phyloP scores from a whole-genome alignment of 2,329 filamentous ascomycete genomes.

The Colletotrichum scovillei region DNA sequence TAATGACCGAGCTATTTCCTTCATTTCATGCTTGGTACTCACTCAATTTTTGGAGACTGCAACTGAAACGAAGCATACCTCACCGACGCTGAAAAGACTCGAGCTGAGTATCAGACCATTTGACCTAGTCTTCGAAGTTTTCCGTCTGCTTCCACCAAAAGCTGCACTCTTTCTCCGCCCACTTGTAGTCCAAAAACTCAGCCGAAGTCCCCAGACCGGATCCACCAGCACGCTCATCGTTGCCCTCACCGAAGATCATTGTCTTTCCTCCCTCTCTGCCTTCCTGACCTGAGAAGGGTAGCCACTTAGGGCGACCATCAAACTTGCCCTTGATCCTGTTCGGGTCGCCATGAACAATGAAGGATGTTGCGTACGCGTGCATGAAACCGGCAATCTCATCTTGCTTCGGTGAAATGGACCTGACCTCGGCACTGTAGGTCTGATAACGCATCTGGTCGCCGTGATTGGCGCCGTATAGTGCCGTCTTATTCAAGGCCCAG shows the following conservation, averaged over 20 bases:
- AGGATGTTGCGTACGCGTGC: constrained; percentile 22
- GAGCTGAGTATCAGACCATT: too few species aligned
- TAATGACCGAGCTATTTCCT: neutral
- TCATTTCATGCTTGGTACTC: neutral
- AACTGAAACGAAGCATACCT: too few species aligned
- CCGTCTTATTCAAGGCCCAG: constrained; percentile 44
- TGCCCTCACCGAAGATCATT: constrained; percentile 59
- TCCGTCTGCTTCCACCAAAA: constrained; percentile 37
- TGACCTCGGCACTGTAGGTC: constrained; percentile 52
- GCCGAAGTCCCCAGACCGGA: constrained; percentile 48
- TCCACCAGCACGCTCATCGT: constrained; percentile 60
- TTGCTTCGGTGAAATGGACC: constrained; percentile 46
- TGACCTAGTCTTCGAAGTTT: neutral
- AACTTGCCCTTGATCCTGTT: constrained; percentile 39
- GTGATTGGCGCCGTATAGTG: constrained; percentile 51
- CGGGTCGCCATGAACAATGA: constrained; percentile 28
- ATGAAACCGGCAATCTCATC: constrained; percentile 36
- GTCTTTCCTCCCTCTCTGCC: constrained; percentile 42
- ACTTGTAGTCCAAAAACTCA: constrained; percentile 51
- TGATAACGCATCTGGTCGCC: constrained; percentile 57
- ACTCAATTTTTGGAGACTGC: neutral
- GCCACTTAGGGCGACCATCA: constrained; percentile 39
- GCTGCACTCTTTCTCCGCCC: constrained; percentile 45
- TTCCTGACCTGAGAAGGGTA: constrained; percentile 37
- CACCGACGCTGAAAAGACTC: too few species aligned